Conservation (phyloP, 106 monocot species). For the Dioscorea zingiberensis region DNA sequence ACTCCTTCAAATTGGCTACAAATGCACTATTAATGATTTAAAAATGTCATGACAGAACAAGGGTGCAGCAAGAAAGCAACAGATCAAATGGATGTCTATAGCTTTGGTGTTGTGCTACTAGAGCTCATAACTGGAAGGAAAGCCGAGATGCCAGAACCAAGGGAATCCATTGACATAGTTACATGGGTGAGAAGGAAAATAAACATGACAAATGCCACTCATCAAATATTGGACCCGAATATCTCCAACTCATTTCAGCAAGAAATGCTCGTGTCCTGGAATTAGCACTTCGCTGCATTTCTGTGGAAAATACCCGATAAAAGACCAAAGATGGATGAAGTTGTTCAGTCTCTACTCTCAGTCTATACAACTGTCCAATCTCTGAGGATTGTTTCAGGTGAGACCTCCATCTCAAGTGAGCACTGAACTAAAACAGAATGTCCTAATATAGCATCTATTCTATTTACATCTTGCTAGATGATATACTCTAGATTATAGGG, state of each 20-base stretch:
- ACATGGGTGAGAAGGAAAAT: conserved; percentile 61
- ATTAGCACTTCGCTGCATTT: conserved; percentile 58
- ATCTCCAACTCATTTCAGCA: conserved; percentile 22
- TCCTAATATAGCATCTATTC: not conserved
- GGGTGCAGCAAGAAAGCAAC: conserved; percentile 44
- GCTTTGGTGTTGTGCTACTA: conserved; percentile 64
- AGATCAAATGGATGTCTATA: conserved; percentile 62
- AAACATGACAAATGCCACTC: conserved; percentile 37
- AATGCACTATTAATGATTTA: not conserved
- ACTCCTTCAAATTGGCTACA: not conserved
- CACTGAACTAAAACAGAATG: not conserved
- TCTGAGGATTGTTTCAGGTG: conserved; percentile 2
- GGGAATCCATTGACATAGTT: conserved; percentile 50
- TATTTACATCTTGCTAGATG: no score
- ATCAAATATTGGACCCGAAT: conserved; percentile 37
- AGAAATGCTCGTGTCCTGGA: conserved; percentile 42
- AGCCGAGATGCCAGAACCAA: conserved; percentile 39
- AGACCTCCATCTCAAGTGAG: not conserved
- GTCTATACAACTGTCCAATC: conserved; percentile 3
- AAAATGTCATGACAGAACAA: conserved; percentile 26
- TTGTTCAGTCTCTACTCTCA: conserved; percentile 39
- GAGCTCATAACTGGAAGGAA: conserved; percentile 61
- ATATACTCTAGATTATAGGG: not conserved
- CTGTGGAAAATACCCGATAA: conserved; percentile 59
- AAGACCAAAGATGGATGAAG: conserved; percentile 54